A percentile compares a stretch with the other conserved stretches of the same genome.
Evolutionary conservation across 805 yeast species (phyloP).

Genomic region (Yamadazyma endophytica): DNA sequence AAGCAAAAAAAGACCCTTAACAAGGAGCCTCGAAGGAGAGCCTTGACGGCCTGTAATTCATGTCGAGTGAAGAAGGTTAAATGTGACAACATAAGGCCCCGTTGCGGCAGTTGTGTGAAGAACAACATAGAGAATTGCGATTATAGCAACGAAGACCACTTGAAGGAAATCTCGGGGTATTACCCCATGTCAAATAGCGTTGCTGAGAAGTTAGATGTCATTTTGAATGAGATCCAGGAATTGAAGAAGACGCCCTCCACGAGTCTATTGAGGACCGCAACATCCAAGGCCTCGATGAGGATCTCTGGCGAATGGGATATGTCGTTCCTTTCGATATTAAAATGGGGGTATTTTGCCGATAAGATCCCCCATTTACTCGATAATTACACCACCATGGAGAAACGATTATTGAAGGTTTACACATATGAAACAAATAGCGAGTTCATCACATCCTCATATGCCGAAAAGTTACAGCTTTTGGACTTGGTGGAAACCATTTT

Average conservation of each 20-base stretch:
- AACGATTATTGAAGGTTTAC: slow-evolving; percentile 3
- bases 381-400: slow-evolving; percentile 5
- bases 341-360: slow-evolving; percentile 23
- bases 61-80: slow-evolving; percentile 33
- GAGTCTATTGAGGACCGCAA: slow-evolving; percentile 1
- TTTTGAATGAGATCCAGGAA: slow-evolving; percentile 21
- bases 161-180: slow-evolving; percentile 16
- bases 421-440: slow-evolving; percentile 1
- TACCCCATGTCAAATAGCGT: slow-evolving; percentile 25
- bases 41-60: slow-evolving; percentile 36
- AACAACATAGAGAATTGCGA: slow-evolving; percentile 24
- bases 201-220: slow-evolving; percentile 23
- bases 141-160: slow-evolving; percentile 23
- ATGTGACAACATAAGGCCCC: slow-evolving; percentile 33
- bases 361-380: slow-evolving; percentile 8
- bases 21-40: slow-evolving; percentile 26
- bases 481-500: slow-evolving; percentile 17
- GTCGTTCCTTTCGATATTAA: slow-evolving; percentile 25
- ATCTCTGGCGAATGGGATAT: slow-evolving; percentile 25
- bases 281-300: neutral
- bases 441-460: slow-evolving; percentile 5
- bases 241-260: too few species aligned
- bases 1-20: slow-evolving; percentile 1
- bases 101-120: slow-evolving; percentile 30
- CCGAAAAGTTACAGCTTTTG: slow-evolving; percentile 11